Evolutionary conservation across 1,284 basidiomycete genomes (phyloP).

Genomic region (Moesziomyces globuligerus): DNA sequence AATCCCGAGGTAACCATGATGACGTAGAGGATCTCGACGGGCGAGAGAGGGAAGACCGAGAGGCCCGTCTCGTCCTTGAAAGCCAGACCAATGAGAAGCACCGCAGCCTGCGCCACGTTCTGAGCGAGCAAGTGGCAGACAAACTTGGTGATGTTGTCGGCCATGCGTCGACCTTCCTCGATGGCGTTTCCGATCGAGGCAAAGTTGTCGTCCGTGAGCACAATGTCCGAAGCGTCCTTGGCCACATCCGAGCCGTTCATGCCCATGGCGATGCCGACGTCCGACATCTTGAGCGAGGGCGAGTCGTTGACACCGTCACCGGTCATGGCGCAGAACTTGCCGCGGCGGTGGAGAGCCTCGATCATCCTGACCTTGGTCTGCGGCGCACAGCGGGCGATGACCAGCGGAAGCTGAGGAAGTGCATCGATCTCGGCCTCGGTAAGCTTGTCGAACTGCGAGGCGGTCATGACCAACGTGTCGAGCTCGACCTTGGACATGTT

Average conservation of each 20-base stretch:
- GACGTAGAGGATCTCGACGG: constrained; percentile 74
- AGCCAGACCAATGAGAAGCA: constrained; percentile 74
- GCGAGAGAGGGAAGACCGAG: constrained; percentile 77
- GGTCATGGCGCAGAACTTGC: constrained; percentile 64
- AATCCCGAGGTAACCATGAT: constrained; percentile 67
- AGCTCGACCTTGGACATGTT: constrained; percentile 44
- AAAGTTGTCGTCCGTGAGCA: constrained; percentile 79
- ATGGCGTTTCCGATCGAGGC: constrained; percentile 77
- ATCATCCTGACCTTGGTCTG: constrained; percentile 72
- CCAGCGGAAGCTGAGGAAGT: constrained; percentile 72
- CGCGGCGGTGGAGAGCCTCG: constrained; percentile 72
- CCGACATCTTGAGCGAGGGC: constrained; percentile 65
- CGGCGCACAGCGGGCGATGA: constrained; percentile 73
- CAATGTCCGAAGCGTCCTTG: constrained; percentile 73
- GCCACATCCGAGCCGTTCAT: constrained; percentile 62
- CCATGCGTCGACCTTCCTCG: constrained; percentile 74
- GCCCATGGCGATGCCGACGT: constrained; percentile 67
- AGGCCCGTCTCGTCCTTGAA: constrained; percentile 73
- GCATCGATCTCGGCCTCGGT: constrained; percentile 74
- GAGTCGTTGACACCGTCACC: constrained; percentile 67
- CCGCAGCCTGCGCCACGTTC: constrained; percentile 63
- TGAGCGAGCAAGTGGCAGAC: constrained; percentile 68
- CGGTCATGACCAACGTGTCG: constrained; percentile 69
- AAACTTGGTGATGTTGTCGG: constrained; percentile 68
- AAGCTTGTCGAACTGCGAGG: constrained; percentile 74